Base-by-base conservation (phyloP, 495 filamentous ascomycete genomes). In the Geopyxis carbonaria region DNA sequence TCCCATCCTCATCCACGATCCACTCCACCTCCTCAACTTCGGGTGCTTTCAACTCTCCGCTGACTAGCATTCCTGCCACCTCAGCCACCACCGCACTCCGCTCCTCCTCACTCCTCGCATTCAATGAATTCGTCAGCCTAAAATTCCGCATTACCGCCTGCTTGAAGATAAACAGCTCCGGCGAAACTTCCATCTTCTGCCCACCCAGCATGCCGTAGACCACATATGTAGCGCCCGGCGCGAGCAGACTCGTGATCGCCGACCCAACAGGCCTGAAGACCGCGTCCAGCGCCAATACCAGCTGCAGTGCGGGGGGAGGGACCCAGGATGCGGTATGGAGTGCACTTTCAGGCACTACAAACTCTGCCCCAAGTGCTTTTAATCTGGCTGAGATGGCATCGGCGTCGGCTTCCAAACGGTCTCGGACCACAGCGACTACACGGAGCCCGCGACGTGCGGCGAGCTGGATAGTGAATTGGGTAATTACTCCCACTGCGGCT, bases 221-320 rank as follows among this genome's bases (percentile, higher is more conserved):
- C n/a, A n/a, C n/a, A n/a, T n/a, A n/a, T n/a, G n/a, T n/a, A 14
- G 81, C 91, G 21, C 89, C 89, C 51, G 95, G 95, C 19, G 87
- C 93, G 23, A 95, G 83, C 61, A 94, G n/a, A n/a, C n/a, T n/a
- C 65, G 32, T 77, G 72, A 2, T 70, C 82, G 13, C 70, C 68
- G 0, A 64, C 59, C 65, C 40, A 19, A 97, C 61, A 1, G 64
- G 61, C 56, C 76, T 76, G 4, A 82, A 77, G 46, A 95, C 7
- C 89, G 64, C 39, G 61, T 53, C 5, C 75, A 69, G 21, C 56
- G 54, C 52, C 89, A 87, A 3, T 59, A 64, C 40, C 69, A 65
- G n/a, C n/a, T n/a, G 15, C n/a, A n/a, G n/a, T n/a, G n/a, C n/a
- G n/a, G n/a, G n/a, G n/a, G n/a, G n/a, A n/a, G n/a, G n/a, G n/a